Evolutionary conservation across 164 flowering plant species (phyloP).

Genomic region (Chloranthus sessilifolius): DNA sequence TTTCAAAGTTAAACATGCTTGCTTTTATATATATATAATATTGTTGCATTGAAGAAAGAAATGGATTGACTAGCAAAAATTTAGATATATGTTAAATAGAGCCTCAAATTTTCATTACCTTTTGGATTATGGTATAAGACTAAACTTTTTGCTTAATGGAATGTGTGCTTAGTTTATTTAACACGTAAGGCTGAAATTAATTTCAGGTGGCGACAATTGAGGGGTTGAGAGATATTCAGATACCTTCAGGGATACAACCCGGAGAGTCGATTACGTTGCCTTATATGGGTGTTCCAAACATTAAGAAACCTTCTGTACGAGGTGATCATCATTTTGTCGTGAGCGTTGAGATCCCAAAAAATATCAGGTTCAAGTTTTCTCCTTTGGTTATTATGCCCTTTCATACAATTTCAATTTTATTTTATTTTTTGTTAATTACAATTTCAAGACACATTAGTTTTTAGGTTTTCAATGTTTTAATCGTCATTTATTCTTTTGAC

Average conservation of each 20-base stretch:
- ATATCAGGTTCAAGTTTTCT: conserved; percentile 46
- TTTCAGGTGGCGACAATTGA: conserved; percentile 84
- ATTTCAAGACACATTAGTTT: background rate
- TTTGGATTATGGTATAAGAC: too few species aligned
- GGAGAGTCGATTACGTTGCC: conserved; percentile 63
- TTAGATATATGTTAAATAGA: too few species aligned
- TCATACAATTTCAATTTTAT: background rate
- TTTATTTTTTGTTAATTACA: background rate
- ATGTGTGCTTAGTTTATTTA: too few species aligned
- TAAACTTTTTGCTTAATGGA: too few species aligned
- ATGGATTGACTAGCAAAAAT: too few species aligned
- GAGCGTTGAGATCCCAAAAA: conserved; percentile 68
- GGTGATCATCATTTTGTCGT: conserved; percentile 86
- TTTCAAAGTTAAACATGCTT: too few species aligned
- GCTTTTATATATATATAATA: too few species aligned
- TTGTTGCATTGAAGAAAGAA: too few species aligned
- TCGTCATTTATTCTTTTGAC: too few species aligned
- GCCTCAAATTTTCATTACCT: too few species aligned
- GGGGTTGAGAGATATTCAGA: conserved; percentile 66
- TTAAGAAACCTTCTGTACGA: conserved; percentile 57
- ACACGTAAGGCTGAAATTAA: conserved; percentile 1
- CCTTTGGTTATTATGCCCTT: too few species aligned
- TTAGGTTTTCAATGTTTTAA: too few species aligned
- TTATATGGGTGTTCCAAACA: conserved; percentile 74
- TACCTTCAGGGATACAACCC: conserved; percentile 86